Base-by-base conservation (phyloP, 768 basidiomycete genomes). In the Termitomyces sp. region DNA sequence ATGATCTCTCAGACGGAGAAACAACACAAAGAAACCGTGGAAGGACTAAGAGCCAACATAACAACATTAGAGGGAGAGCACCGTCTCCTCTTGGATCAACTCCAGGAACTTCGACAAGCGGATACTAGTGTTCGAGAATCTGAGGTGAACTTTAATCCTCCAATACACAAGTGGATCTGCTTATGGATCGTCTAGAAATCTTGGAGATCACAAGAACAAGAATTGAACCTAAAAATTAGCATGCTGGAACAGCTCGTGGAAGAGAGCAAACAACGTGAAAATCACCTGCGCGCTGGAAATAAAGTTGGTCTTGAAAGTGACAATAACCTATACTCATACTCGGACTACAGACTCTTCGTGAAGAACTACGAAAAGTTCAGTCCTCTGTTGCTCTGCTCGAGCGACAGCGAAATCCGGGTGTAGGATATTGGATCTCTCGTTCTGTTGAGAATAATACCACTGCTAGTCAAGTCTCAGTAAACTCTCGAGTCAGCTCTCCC, bases 301-400 rank as follows among this genome's bases (percentile, higher is more conserved):
- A 96, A 94, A 79, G 94, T 87, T 62, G 54, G 71, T 56, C 53
- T 51, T 14, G 9, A 15, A 48, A 1, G 21, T n/a, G 35, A n/a
- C 45, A 9, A 21, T 47, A 45, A 31, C 10, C 31, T 30, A 50
- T n/a, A 44, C 17, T 55, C 23, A 35, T 28, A 23, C 21, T 48
- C 48, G 55, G 44, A 41, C 12, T 30, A 40, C 66, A 96, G 91
- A 91, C 84, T 0, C 75, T 98, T 17, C 87, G 95, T 9, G 97
- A 98, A 52, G 96, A 99, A 67, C 72, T 99, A 46, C 87, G 94
- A 42, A 98, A 98, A 69, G 87, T 99, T 1, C 97, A 98, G 70
- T 91, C 89, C 1, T 96, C 94, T 19, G 91, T 90, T 42, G 87
- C 93, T 1, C 69, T 98, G 30, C 77, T 98, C 28, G 96, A 98